phyloP scores from a whole-genome alignment of 2,329 filamentous ascomycete genomes.

The Penicillium brevicompactum region DNA sequence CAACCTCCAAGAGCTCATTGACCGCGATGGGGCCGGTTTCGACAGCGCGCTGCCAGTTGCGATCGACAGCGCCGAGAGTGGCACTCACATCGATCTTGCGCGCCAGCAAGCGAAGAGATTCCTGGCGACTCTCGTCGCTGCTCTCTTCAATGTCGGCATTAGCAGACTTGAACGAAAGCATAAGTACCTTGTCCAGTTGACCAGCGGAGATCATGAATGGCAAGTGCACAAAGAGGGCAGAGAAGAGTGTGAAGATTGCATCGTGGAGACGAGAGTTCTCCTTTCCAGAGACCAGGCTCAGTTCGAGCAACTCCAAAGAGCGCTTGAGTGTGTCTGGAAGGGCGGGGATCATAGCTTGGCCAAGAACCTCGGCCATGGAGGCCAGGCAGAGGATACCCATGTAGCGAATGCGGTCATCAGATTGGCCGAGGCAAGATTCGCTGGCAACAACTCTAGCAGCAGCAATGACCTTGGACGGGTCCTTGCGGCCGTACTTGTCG shows the following conservation, averaged over 20 bases:
- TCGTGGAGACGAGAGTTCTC: slow-evolving; percentile 71
- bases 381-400: slow-evolving; percentile 88
- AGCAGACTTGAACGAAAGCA: slow-evolving; percentile 72
- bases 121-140: slow-evolving; percentile 64
- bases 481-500: slow-evolving; percentile 94
- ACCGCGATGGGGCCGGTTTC: slow-evolving; percentile 65
- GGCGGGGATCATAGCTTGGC: slow-evolving; percentile 81
- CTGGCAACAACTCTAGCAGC: slow-evolving; percentile 78
- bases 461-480: slow-evolving; percentile 72
- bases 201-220: slow-evolving; percentile 84
- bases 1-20: slow-evolving; percentile 68
- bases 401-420: slow-evolving; percentile 71
- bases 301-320: slow-evolving; percentile 69
- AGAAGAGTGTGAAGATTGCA: slow-evolving; percentile 78
- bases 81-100: slow-evolving; percentile 75
- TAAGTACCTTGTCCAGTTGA: slow-evolving; percentile 72
- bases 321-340: slow-evolving; percentile 74
- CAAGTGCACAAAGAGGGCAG: slow-evolving; percentile 76
- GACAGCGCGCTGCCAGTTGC: slow-evolving; percentile 70
- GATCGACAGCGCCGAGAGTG: slow-evolving; percentile 72
- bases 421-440: slow-evolving; percentile 72
- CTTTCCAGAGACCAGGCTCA: slow-evolving; percentile 58
- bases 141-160: slow-evolving; percentile 62
- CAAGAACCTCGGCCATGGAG: slow-evolving; percentile 84
- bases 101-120: slow-evolving; percentile 74